A percentile compares a stretch with the other conserved stretches of the same genome.
Evolutionary conservation across 1,284 basidiomycete genomes (phyloP).

Genomic region (Peniophora sp.): DNA sequence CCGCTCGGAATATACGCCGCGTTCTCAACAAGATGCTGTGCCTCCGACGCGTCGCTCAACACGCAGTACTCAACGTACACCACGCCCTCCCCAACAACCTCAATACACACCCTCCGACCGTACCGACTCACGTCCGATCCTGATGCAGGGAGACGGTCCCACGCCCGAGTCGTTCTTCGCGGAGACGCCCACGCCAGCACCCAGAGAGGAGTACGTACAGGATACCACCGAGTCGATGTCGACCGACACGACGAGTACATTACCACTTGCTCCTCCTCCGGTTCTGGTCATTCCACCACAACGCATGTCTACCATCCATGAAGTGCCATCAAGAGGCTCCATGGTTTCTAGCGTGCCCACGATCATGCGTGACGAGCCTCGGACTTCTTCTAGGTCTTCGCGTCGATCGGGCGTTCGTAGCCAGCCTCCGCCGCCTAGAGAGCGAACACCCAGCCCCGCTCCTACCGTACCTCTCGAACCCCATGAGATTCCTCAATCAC

Average conservation of each 20-base stretch:
- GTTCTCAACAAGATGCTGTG: not conserved
- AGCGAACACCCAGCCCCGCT: no score
- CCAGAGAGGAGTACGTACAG: not conserved
- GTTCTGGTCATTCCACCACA: no score
- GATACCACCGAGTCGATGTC: not conserved
- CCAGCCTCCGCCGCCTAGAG: no score
- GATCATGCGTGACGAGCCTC: no score
- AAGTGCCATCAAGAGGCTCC: no score
- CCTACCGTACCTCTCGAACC: no score
- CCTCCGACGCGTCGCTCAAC: not conserved
- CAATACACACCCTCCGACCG: not conserved
- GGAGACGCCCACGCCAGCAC: not conserved
- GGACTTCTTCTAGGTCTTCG: no score
- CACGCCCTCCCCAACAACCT: not conserved
- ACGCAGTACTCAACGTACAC: not conserved
- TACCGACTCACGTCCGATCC: not conserved
- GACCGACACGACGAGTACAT: not conserved
- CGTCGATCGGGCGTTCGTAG: no score
- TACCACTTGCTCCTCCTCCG: not conserved
- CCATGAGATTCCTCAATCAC: no score
- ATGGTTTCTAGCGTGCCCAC: no score
- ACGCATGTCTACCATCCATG: no score
- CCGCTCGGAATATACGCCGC: not conserved
- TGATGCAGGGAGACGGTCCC: not conserved
- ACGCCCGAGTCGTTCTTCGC: not conserved